Evolutionary conservation across 1,284 basidiomycete species (phyloP), one percentile per base, ranked within the genome.

Genomic region (Crucibulum cyathiforme): DNA sequence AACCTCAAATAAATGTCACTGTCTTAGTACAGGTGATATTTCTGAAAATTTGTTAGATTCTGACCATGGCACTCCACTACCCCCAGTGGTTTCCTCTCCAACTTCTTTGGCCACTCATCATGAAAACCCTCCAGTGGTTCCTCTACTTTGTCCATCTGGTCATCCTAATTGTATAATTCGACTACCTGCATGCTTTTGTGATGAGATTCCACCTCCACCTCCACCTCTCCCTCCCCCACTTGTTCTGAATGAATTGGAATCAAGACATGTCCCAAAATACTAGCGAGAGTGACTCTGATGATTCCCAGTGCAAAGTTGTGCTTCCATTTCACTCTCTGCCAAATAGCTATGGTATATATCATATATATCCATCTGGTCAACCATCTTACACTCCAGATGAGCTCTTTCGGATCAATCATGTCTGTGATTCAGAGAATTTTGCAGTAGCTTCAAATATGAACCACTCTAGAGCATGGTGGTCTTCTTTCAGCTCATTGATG

Each of bases 171-270:
- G 37, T 34, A 17, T 17, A 10, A 34, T 38, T n/a, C 45, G 57
- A 6, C 45, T 64, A 15, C 58, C 63, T 24, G 19, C 7, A 24
- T 52, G 48, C 6, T 64, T 46, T 54, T 35, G 34, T 12, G 60
- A 62, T 54, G 54, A 56, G 35, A 54, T 58, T 12, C 63, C 60
- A 19, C 53, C 60, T 37, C 37, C 49, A 8, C 56, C 59, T n/a
- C 58, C 58, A 41, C 47, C 39, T 36, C 39, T 50, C 37, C 57
- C 36, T 35, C 24, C 41, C 1, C 15, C 10, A 3, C 15, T 24
- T 53, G 17, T 41, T 17, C 15, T 38, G 12, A 12, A 15, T 10
- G 36, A 37, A 13, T 10, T n/a, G 5, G 31, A 34, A 38, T 38
- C 36, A 56, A 38, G 13, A 17, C n/a, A 35, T 36, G 24, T 34